A percentile compares a stretch with the other conserved stretches of the same genome.
phyloP scores from a whole-genome alignment of 1,284 basidiomycete genomes.

The Fomitopsis pinicola region DNA sequence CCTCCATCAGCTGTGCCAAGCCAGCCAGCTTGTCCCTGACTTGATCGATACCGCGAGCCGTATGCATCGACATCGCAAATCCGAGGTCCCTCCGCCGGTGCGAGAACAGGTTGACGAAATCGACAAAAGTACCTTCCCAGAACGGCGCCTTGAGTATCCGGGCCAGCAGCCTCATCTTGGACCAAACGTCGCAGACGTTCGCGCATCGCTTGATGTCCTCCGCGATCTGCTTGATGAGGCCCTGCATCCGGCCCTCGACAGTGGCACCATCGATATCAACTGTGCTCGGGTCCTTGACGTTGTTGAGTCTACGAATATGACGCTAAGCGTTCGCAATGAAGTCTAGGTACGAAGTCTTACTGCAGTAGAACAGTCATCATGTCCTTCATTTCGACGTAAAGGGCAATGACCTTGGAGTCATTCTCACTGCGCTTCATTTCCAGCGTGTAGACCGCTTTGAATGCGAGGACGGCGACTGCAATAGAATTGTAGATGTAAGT shows the following conservation, averaged over 20 bases:
- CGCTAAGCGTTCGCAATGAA: background rate
- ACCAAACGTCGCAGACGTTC: conserved; percentile 29
- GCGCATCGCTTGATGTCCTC: conserved; percentile 28
- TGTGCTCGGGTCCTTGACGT: conserved; percentile 15
- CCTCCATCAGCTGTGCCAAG: conserved; percentile 11
- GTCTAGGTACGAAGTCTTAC: conserved; percentile 23
- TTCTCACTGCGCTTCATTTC: conserved; percentile 38
- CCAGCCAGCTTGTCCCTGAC: conserved; percentile 29
- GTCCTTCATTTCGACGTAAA: conserved; percentile 41
- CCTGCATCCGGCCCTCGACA: conserved; percentile 18
- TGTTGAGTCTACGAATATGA: conserved; percentile 10
- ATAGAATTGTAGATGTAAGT: too few species aligned
- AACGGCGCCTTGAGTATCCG: conserved; percentile 33
- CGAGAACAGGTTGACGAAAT: conserved; percentile 29
- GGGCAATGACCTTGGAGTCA: conserved; percentile 35
- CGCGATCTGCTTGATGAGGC: conserved; percentile 18
- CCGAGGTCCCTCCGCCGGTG: conserved; percentile 29
- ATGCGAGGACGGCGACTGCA: conserved; percentile 40
- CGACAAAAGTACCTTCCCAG: conserved; percentile 34
- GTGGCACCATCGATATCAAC: conserved; percentile 17
- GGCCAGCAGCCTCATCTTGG: conserved; percentile 28
- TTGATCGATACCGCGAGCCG: conserved; percentile 27
- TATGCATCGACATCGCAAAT: conserved; percentile 30
- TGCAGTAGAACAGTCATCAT: conserved; percentile 39
- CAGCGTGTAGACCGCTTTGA: conserved; percentile 37